Percentiles rank a stretch among this genome's conserved stretches.
phyloP scores from a whole-genome alignment of 1,284 basidiomycete genomes.

The Grifola frondosa region DNA sequence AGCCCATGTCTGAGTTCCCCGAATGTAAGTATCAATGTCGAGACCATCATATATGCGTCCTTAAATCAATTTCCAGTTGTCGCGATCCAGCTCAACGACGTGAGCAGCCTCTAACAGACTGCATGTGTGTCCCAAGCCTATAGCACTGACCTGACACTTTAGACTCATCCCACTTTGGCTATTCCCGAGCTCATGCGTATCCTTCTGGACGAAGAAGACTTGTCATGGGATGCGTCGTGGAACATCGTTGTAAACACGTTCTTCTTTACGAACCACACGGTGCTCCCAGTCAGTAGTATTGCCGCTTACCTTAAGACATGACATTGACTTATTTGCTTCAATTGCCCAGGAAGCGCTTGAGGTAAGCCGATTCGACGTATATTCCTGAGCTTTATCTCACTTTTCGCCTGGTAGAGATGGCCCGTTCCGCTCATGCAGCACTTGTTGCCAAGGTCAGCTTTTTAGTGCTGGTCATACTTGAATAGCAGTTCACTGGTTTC shows the following conservation, averaged over 20 bases:
- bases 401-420: constrained; percentile 66
- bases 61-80: constrained; percentile 47
- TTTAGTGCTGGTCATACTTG: not conserved
- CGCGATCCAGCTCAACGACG: constrained; percentile 89
- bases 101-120: constrained; percentile 32
- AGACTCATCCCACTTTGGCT: constrained; percentile 92
- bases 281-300: constrained; percentile 57
- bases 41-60: not conserved
- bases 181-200: constrained; percentile 95
- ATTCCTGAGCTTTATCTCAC: not conserved
- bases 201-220: constrained; percentile 84
- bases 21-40: constrained; percentile 57
- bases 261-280: constrained; percentile 93
- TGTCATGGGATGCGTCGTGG: constrained; percentile 85
- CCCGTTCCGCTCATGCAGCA: constrained; percentile 79
- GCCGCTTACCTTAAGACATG: constrained; percentile 1
- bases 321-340: not conserved
- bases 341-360: constrained; percentile 64
- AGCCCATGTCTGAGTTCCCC: constrained; percentile 73
- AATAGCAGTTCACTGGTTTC: not conserved
- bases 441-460: constrained; percentile 60
- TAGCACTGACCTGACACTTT: constrained; percentile 6
- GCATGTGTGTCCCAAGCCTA: not conserved
- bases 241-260: constrained; percentile 84
- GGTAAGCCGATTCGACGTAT: constrained; percentile 8